Evolutionary conservation across 2,329 filamentous ascomycete genomes (phyloP).

Genomic region (Torrubiella hemipterigena): DNA sequence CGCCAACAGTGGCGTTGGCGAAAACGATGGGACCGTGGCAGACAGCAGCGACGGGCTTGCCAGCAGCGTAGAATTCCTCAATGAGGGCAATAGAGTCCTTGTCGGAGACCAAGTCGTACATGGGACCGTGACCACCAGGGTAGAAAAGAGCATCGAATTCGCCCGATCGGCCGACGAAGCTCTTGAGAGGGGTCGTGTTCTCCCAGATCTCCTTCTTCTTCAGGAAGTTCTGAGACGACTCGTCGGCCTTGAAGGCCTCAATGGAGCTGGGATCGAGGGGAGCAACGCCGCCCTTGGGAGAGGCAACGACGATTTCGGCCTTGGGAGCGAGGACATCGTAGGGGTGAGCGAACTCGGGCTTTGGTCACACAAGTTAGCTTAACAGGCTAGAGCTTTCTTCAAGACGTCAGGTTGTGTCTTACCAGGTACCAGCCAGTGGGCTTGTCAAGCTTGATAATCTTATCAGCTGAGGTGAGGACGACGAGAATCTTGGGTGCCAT

Average conservation of each 20-base stretch:
- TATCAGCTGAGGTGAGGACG: constrained; percentile 53
- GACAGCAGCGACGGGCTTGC: constrained; percentile 53
- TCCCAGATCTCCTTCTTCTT: constrained; percentile 49
- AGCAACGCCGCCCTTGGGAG: constrained; percentile 48
- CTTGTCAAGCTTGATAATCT: constrained; percentile 32
- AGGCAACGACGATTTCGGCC: constrained; percentile 44
- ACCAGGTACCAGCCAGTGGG: constrained; percentile 63
- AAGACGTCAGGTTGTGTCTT: too few relatives aligned
- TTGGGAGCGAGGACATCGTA: constrained; percentile 44
- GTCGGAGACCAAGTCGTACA: constrained; percentile 54
- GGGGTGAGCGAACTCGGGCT: constrained; percentile 55
- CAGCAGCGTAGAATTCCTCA: constrained; percentile 46
- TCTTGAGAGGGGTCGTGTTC: constrained; percentile 44
- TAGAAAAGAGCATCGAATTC: constrained; percentile 53
- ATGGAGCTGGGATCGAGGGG: constrained; percentile 50
- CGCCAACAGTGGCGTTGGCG: constrained; percentile 41
- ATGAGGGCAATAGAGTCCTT: constrained; percentile 45
- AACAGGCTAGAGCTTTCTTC: too few relatives aligned
- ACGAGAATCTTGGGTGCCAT: constrained; percentile 55
- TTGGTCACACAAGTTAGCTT: neutral
- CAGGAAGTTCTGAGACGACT: constrained; percentile 39
- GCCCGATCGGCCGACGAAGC: constrained; percentile 40
- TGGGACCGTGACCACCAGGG: constrained; percentile 48
- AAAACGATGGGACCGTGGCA: constrained; percentile 59
- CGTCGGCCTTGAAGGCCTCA: constrained; percentile 40